A percentile compares a stretch with the other conserved stretches of the same genome.
phyloP scores from a whole-genome alignment of 139 green algal genomes.

The Edaphochlamys debaryana region DNA sequence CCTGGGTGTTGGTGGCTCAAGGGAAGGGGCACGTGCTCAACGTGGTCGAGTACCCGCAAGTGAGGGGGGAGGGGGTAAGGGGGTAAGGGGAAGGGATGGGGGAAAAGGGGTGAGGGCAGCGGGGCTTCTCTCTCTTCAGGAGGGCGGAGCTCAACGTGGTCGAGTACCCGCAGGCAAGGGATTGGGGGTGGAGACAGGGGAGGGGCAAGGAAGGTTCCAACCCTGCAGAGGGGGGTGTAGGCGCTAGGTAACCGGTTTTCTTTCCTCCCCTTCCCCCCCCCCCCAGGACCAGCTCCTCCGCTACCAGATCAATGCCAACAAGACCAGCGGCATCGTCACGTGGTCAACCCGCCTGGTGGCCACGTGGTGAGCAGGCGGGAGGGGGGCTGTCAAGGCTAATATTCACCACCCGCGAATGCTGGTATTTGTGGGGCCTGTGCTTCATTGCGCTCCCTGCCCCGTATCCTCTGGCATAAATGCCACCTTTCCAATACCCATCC shows the following conservation, averaged over 20 bases:
- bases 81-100: not conserved
- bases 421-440: not conserved
- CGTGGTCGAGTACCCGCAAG: not conserved
- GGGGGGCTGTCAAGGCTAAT: too few relatives aligned
- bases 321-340: not conserved
- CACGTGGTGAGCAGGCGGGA: not conserved
- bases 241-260: too few relatives aligned
- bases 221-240: too few relatives aligned
- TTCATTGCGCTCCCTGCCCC: too few relatives aligned
- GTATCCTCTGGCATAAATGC: too few relatives aligned
- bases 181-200: too few relatives aligned
- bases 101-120: not conserved
- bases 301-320: constrained; percentile 18
- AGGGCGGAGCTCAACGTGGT: not conserved
- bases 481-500: too few relatives aligned
- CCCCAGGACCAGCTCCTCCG: constrained; percentile 7
- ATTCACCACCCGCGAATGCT: too few relatives aligned
- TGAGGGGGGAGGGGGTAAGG: too few relatives aligned
- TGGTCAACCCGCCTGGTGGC: constrained; percentile 12
- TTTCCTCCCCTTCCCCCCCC: not conserved
- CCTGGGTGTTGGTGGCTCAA: not conserved
- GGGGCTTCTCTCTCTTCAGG: too few relatives aligned
- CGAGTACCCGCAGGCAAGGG: not conserved
- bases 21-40: not conserved
- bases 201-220: too few relatives aligned